Evolutionary conservation across 2,329 filamentous ascomycete genomes (phyloP).

Genomic region (Diaporthe eres): DNA sequence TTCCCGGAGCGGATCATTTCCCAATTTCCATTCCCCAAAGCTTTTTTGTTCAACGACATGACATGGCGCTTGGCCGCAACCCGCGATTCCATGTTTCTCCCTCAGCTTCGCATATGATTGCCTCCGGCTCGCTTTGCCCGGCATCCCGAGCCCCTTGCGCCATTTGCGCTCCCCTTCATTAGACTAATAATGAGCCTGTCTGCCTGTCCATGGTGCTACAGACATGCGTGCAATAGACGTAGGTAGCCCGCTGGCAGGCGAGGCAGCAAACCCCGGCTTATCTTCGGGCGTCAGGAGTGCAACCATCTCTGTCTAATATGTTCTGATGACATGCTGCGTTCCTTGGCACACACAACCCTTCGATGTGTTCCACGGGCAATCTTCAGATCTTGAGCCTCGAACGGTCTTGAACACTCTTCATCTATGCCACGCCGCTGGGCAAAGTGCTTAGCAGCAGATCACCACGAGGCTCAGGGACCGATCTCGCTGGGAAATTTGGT

Average conservation of each 20-base stretch:
- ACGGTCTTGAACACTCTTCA: neutral
- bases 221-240: neutral
- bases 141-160: conserved; percentile 3
- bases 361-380: neutral
- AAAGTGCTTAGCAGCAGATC: conserved; percentile 27
- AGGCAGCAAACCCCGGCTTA: conserved; percentile 17
- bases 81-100: neutral
- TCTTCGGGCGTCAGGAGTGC: conserved; percentile 12
- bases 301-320: conserved; percentile 9
- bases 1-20: conserved; percentile 19
- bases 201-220: neutral
- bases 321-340: conserved; percentile 17
- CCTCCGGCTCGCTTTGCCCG: conserved; percentile 29
- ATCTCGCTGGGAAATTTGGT: neutral
- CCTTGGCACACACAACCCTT: conserved; percentile 2
- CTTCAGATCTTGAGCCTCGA: neutral
- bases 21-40: neutral
- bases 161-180: neutral
- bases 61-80: neutral
- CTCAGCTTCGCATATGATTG: conserved; percentile 4
- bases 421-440: conserved; percentile 12
- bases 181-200: neutral
- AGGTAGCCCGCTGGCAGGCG: conserved; percentile 5
- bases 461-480: neutral
- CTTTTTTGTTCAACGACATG: neutral